phyloP scores from a whole-genome alignment of 2,329 filamentous ascomycete species.

The Fusarium liriodendri region DNA sequence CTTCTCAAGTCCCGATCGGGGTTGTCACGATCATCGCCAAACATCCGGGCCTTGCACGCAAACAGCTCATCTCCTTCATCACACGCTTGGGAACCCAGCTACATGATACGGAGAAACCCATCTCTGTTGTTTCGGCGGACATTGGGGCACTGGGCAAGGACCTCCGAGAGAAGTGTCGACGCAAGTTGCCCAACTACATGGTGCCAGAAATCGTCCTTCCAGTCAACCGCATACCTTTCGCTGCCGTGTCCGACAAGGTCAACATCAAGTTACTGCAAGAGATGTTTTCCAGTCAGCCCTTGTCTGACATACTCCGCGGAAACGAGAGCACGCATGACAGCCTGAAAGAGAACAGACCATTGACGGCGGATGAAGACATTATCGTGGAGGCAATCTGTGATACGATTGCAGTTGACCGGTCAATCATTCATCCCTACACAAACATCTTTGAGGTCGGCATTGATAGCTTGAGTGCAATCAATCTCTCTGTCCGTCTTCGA shows the following conservation, averaged over 20 bases:
- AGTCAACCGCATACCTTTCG: background rate
- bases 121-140: background rate
- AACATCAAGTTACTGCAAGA: background rate
- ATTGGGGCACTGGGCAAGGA: background rate
- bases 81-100: background rate
- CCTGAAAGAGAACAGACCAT: background rate
- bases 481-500: slow-evolving; percentile 1
- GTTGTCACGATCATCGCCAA: background rate
- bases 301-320: background rate
- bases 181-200: slow-evolving; percentile 1
- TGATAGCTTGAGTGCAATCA: background rate
- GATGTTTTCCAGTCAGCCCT: background rate
- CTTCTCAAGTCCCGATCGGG: background rate
- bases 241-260: background rate
- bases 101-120: background rate
- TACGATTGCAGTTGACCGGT: background rate
- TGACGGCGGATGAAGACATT: background rate
- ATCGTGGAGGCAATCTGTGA: background rate
- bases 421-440: background rate
- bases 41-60: background rate
- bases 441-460: background rate
- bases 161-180: background rate
- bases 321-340: background rate
- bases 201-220: background rate
- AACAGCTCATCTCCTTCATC: background rate